These are phyloP conservation scores for Globisporangium iwayamae DNA, from an alignment of 352 stramenopile species.

Conservation along the genomic window DNA sequence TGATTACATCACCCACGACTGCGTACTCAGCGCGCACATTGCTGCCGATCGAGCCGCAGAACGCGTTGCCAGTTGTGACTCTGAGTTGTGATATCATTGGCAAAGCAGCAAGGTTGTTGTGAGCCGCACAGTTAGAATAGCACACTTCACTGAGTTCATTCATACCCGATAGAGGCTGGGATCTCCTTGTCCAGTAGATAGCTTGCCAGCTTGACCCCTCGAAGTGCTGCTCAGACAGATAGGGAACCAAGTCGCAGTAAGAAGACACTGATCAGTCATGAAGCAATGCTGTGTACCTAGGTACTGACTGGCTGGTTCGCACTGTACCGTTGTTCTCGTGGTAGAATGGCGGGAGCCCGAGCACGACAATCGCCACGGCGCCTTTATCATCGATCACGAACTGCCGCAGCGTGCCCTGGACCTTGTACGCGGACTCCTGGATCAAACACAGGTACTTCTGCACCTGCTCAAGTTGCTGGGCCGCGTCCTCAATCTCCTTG, in stretches of 20 bases:
- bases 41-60: slow-evolving; percentile 73
- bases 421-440: slow-evolving; percentile 75
- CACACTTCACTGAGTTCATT: not conserved
- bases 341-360: slow-evolving; percentile 76
- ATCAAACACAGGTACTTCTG: slow-evolving; percentile 63
- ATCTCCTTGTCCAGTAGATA: slow-evolving; percentile 65
- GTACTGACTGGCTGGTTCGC: not conserved
- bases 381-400: slow-evolving; percentile 89
- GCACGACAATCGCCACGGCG: slow-evolving; percentile 68
- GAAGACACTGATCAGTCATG: not conserved
- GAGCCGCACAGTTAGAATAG: not conserved
- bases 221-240: slow-evolving; percentile 27
- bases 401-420: slow-evolving; percentile 76
- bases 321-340: slow-evolving; percentile 85
- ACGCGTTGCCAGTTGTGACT: slow-evolving; percentile 68
- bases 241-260: not conserved
- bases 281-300: not conserved
- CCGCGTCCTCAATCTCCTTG: slow-evolving; percentile 35
- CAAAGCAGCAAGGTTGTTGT: not conserved
- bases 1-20: slow-evolving; percentile 83
- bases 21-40: slow-evolving; percentile 71
- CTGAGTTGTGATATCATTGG: slow-evolving; percentile 20
- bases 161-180: slow-evolving; percentile 62
- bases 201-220: slow-evolving; percentile 60
- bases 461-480: slow-evolving; percentile 47